Evolutionary conservation across 2,329 filamentous ascomycete genomes (phyloP), one percentile per base, ranked within the genome.

Genomic region (Aureobasidium vineae): DNA sequence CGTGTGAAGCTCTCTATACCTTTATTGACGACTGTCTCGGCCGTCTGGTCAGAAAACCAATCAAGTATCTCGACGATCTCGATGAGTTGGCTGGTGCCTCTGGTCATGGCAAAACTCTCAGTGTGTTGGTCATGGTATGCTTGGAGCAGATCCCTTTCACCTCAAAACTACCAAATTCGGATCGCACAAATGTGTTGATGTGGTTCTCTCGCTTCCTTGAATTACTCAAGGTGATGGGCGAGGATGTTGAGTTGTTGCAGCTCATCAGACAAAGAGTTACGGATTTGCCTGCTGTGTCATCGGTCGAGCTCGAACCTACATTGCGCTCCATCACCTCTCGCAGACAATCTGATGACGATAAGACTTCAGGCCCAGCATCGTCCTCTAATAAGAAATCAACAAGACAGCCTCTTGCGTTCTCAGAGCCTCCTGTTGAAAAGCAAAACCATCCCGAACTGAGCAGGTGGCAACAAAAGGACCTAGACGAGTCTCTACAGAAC

Each of bases 11-110:
- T 0, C 74, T 92, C 0, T 90, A 90, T 78, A 76, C 81, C 0
- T 96, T 95, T 73, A 76, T 97, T 31, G 93, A 97, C 73, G 92
- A 96, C 69, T 96, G 91, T 75, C 82, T 91, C 63, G 86, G 86
- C 36, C 86, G 93, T 28, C 90, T 91, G 70, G 88, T 88, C 19
- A 87, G 84, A 66, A 88, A 89, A 28, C 90, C 92, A 0, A 88
- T 96, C 73, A 96, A 92, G 74, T 94, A 97, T 72, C 86, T 95
- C 33, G 90, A 95, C 68, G 80, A 87, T 72, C 77, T 91, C 31
- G 83, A 87, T 64, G 82, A 86, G 47, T 70, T 84, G 1, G 38
- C 57, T 49, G 52, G 59, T 10, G 76, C 73, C 4, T 70, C 71
- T 3, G 73, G 73, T 11, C 15, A 71, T 60, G 57, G 67, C 15